Conservation (phyloP, 352 stramenopile species). For the Globisporangium yorkense region DNA sequence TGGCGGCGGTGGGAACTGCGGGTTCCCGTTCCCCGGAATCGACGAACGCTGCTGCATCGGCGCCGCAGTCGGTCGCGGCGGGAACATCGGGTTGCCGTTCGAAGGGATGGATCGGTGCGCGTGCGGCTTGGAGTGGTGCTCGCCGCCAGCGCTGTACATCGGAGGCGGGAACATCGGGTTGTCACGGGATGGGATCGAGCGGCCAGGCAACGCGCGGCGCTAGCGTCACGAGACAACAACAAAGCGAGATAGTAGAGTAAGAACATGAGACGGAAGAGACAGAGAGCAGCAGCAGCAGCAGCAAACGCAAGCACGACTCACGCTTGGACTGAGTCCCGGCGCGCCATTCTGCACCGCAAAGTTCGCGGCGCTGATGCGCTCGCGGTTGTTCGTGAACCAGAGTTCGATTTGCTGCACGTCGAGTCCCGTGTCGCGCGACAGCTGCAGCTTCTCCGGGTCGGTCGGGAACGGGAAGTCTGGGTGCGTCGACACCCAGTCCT, state of each 20-base stretch:
- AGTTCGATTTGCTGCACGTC: conserved; percentile 78
- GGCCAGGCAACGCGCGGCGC: conserved; percentile 20
- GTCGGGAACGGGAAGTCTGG: conserved; percentile 60
- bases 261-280: not conserved
- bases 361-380: conserved; percentile 36
- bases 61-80: conserved; percentile 31
- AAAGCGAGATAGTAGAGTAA: not conserved
- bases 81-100: conserved; percentile 67
- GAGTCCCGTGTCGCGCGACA: conserved; percentile 65
- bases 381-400: conserved; percentile 80
- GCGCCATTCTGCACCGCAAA: conserved; percentile 19
- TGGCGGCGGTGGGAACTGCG: conserved; percentile 48
- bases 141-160: conserved; percentile 22
- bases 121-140: not conserved
- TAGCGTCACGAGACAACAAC: conserved; percentile 1
- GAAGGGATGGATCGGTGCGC: conserved; percentile 56
- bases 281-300: not conserved
- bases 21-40: conserved; percentile 41
- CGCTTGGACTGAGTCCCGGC: conserved; percentile 17
- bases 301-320: conserved; percentile 4
- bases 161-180: conserved; percentile 57
- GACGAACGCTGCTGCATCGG: conserved; percentile 31
- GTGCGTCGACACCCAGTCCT: conserved; percentile 71
- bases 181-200: conserved; percentile 51
- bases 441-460: conserved; percentile 66